A percentile compares a stretch with the other conserved stretches of the same genome.
Conservation (phyloP, 2,329 filamentous ascomycete species). For the Pseudonectria foliicola region DNA sequence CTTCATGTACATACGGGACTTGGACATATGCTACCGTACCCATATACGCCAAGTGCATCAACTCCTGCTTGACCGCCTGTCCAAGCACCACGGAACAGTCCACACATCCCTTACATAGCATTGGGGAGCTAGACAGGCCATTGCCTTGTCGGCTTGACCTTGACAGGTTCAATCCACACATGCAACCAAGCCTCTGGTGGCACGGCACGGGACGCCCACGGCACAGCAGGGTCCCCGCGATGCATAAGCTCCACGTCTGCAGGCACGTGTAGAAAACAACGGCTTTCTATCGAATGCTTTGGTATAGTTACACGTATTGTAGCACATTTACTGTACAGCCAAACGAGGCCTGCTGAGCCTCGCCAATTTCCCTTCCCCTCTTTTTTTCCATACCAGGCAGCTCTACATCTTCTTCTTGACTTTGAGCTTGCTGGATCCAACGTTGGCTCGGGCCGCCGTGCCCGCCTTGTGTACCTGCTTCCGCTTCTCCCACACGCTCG, state of each 20-base stretch:
- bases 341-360: not conserved
- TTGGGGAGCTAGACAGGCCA: too few relatives aligned
- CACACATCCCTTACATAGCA: too few relatives aligned
- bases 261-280: constrained; percentile 1
- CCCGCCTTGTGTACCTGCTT: constrained; percentile 71
- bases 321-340: constrained; percentile 23
- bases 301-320: constrained; percentile 24
- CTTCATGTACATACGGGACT: too few relatives aligned
- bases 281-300: constrained; percentile 18
- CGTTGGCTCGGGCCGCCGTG: constrained; percentile 70
- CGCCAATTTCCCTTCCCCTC: not conserved
- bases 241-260: too few relatives aligned
- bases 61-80: constrained; percentile 5
- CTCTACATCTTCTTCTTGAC: constrained; percentile 29
- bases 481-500: constrained; percentile 77
- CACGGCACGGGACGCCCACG: too few relatives aligned
- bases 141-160: too few relatives aligned
- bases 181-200: too few relatives aligned
- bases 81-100: constrained; percentile 1
- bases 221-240: too few relatives aligned
- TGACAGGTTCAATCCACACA: too few relatives aligned
- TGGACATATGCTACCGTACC: too few relatives aligned
- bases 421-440: constrained; percentile 34
- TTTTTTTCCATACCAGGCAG: constrained; percentile 3
- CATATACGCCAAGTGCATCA: constrained; percentile 6